Percentiles rank a stretch among this genome's conserved stretches.
Conservation (phyloP, 2,329 filamentous ascomycete species). For the Aaosphaeria arxii region DNA sequence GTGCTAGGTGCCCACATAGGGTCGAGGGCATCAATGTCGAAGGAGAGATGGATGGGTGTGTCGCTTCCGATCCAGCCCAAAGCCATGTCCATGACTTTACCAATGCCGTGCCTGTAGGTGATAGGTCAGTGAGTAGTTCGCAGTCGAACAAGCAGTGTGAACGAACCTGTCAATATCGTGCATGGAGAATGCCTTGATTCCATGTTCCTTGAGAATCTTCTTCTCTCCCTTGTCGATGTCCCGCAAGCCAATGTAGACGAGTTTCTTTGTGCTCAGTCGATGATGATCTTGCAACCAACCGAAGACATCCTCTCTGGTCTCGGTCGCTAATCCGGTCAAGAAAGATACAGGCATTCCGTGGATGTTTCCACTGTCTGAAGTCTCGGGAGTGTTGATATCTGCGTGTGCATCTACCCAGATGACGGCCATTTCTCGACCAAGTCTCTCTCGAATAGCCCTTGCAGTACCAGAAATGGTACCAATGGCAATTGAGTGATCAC, state of each 20-base stretch:
- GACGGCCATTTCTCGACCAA: conserved; percentile 81
- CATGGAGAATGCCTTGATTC: conserved; percentile 97
- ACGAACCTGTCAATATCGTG: conserved; percentile 85
- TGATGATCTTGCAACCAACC: conserved; percentile 82
- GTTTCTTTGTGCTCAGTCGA: conserved; percentile 69
- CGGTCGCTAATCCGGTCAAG: conserved; percentile 77
- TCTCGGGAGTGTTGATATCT: conserved; percentile 96
- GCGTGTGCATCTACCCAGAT: conserved; percentile 99
- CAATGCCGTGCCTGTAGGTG: conserved; percentile 74
- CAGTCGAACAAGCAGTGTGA: conserved; percentile 13
- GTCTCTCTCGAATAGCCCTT: conserved; percentile 78
- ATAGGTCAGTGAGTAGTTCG: conserved; percentile 4
- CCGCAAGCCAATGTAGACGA: conserved; percentile 94
- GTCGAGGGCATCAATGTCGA: conserved; percentile 95
- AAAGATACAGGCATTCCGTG: conserved; percentile 98
- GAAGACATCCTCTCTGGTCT: conserved; percentile 75
- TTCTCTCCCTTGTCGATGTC: conserved; percentile 96
- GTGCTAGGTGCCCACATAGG: conserved; percentile 96
- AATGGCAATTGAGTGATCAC: conserved; percentile 95
- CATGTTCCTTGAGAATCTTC: conserved; percentile 80
- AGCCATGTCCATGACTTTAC: conserved; percentile 97
- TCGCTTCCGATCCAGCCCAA: conserved; percentile 90
- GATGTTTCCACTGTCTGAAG: conserved; percentile 84
- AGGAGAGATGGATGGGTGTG: conserved; percentile 94
- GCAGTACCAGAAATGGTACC: conserved; percentile 87